Base-by-base conservation (phyloP, 306 rosid species). In the Pachyrhizus erosus region DNA sequence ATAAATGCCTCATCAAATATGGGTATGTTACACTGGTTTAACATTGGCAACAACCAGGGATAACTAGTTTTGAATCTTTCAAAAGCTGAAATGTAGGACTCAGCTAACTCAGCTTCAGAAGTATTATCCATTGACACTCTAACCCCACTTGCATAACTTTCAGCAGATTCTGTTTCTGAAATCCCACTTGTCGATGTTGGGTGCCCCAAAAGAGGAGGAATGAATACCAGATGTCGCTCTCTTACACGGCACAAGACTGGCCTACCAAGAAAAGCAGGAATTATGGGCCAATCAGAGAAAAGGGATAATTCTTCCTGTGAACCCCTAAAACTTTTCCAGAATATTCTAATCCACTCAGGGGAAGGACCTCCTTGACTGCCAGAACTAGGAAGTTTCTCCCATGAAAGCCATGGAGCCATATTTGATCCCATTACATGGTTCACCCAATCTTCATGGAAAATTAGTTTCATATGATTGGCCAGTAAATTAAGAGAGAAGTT, bases 221-320 rank as follows among this genome's bases (percentile, higher is more conserved):
- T 75, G 83, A 95, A 95, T 71, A 95, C 96, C 82, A 93, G 83
- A 82, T 88, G 87, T 27, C 88, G 88, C 83, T 95, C 96, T 87
- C 93, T 90, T 60, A 95, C 91, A 60, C 97, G 98, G 72, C 98
- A 95, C 83, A 95, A 83, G 85, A 95, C 86, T 45, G 99, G 94
- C 81, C 97, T 88, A 73, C 99, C 99, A 75, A 95, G 98, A 86
- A 93, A 93, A 73, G 99, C 96, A 73, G 99, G 99, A 87, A 95
- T 88, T 48, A 95, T 86, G 61, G 99, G 98, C 99, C 99, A 95
- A 65, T 93, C 95, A 39, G 94, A 91, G 90, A 95, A 93, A 62
- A 89, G 96, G 52, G 88, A 85, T 74, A 91, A 85, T 80, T 90
- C 90, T 65, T 92, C 92, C 26, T 77, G 82, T 24, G 91, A 82